Percentiles rank a stretch among this genome's conserved stretches.
Conservation (phyloP, 805 yeast species). For the Saccharomycopsis capsularis region DNA sequence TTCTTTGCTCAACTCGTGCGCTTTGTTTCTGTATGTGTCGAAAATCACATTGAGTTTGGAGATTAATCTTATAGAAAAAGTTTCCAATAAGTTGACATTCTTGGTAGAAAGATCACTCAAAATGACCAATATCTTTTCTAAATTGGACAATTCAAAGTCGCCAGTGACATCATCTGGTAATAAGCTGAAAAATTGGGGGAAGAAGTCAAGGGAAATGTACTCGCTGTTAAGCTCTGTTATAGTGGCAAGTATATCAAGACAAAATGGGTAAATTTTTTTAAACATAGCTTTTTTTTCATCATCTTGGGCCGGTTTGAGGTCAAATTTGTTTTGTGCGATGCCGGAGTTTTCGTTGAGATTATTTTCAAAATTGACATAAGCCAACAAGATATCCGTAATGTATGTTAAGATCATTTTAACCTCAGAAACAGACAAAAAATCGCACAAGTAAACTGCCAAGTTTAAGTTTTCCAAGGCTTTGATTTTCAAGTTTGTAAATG, state of each 20-base stretch:
- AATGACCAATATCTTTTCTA: constrained; percentile 17
- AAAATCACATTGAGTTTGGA: constrained; percentile 27
- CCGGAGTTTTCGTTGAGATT: not conserved
- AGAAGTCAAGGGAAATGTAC: constrained; percentile 13
- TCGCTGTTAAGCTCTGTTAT: constrained; percentile 12
- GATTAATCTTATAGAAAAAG: constrained; percentile 33
- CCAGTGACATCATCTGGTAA: constrained; percentile 4
- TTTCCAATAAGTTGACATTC: constrained; percentile 31
- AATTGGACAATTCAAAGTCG: not conserved
- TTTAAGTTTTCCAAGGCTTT: constrained; percentile 60
- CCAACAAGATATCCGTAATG: constrained; percentile 54
- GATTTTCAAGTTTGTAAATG: constrained; percentile 64
- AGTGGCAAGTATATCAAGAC: constrained; percentile 5
- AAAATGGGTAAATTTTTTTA: constrained; percentile 9
- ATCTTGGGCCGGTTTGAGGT: not conserved
- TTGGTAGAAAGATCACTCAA: constrained; percentile 31
- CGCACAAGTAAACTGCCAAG: constrained; percentile 43
- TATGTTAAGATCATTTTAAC: constrained; percentile 55
- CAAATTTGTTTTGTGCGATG: not conserved
- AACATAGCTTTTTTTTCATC: constrained; percentile 5
- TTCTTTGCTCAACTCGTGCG: constrained; percentile 5
- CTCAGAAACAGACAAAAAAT: constrained; percentile 49
- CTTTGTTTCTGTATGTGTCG: not conserved
- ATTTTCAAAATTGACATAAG: constrained; percentile 26
- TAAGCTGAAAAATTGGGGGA: constrained; percentile 15